Percentiles rank a stretch among this genome's conserved stretches.
These are phyloP conservation scores for Boletus semigastroideus DNA, from an alignment of 1,284 basidiomycete genomes.

Conservation along the genomic window DNA sequence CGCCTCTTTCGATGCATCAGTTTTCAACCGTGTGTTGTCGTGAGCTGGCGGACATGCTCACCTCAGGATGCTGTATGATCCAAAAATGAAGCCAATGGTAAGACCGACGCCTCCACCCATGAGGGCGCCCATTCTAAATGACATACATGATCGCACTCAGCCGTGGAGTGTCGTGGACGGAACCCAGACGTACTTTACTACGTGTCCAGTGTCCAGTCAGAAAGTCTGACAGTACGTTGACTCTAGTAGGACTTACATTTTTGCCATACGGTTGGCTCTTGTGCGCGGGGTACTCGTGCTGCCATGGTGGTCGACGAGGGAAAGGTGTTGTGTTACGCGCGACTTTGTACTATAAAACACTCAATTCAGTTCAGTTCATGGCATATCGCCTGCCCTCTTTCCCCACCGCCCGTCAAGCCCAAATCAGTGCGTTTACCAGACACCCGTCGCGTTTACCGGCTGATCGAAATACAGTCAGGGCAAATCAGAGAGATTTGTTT, in stretches of 20 bases:
- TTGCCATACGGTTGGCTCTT: constrained; percentile 69
- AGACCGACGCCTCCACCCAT: constrained; percentile 93
- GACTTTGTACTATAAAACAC: background rate
- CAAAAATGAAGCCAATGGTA: constrained; percentile 96
- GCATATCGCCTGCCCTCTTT: constrained; percentile 45
- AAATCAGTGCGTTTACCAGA: constrained; percentile 65
- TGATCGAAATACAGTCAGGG: constrained; percentile 58
- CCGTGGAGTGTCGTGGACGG: constrained; percentile 5
- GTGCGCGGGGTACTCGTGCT: constrained; percentile 38
- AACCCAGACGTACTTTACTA: constrained; percentile 49
- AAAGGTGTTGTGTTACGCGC: background rate
- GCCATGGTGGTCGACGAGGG: constrained; percentile 21
- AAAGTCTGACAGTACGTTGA: constrained; percentile 3
- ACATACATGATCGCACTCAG: constrained; percentile 13
- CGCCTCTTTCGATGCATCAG: constrained; percentile 52
- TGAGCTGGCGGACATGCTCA: constrained; percentile 29
- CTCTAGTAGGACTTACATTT: constrained; percentile 53
- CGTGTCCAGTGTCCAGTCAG: constrained; percentile 15
- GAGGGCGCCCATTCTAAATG: constrained; percentile 81
- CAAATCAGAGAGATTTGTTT: constrained; percentile 82
- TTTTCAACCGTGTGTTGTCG: constrained; percentile 6
- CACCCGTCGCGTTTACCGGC: background rate
- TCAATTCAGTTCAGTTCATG: constrained; percentile 15
- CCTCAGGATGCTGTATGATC: constrained; percentile 87
- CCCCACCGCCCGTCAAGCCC: constrained; percentile 77